Evolutionary conservation across 1,284 basidiomycete species (phyloP).

Genomic region (Sphaerobolus stellatus): DNA sequence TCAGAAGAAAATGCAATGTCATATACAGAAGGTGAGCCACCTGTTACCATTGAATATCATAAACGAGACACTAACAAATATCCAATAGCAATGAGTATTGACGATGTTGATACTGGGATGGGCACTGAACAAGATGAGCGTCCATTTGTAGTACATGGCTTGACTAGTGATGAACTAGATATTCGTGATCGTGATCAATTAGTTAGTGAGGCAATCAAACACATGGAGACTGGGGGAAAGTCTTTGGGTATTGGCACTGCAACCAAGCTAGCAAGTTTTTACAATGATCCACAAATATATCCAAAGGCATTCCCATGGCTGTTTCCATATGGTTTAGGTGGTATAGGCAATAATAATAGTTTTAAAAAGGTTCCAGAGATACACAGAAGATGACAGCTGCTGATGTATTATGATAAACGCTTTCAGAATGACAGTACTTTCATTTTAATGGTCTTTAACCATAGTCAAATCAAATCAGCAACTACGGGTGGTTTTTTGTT

Average conservation of each 20-base stretch:
- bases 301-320: slow-evolving; percentile 31
- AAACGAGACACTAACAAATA: background rate
- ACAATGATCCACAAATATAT: slow-evolving; percentile 27
- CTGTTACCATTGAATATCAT: slow-evolving; percentile 31
- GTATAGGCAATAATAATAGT: background rate
- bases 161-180: too few species aligned
- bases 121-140: background rate
- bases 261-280: slow-evolving; percentile 18
- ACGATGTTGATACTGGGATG: background rate
- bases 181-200: too few species aligned
- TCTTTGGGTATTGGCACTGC: slow-evolving; percentile 22
- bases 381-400: slow-evolving; percentile 5
- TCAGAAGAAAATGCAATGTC: slow-evolving; percentile 30
- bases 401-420: slow-evolving; percentile 17
- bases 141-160: background rate
- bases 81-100: background rate
- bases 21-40: slow-evolving; percentile 32
- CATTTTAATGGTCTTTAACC: slow-evolving; percentile 15
- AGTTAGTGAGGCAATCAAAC: too few species aligned
- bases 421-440: too few species aligned
- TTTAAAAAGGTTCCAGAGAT: background rate
- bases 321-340: slow-evolving; percentile 8
- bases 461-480: slow-evolving; percentile 12
- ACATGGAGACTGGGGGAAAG: slow-evolving; percentile 14
- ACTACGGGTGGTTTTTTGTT: slow-evolving; percentile 10